phyloP scores from a whole-genome alignment of 23 red algal genomes.

The Pyropia yezoensis region DNA sequence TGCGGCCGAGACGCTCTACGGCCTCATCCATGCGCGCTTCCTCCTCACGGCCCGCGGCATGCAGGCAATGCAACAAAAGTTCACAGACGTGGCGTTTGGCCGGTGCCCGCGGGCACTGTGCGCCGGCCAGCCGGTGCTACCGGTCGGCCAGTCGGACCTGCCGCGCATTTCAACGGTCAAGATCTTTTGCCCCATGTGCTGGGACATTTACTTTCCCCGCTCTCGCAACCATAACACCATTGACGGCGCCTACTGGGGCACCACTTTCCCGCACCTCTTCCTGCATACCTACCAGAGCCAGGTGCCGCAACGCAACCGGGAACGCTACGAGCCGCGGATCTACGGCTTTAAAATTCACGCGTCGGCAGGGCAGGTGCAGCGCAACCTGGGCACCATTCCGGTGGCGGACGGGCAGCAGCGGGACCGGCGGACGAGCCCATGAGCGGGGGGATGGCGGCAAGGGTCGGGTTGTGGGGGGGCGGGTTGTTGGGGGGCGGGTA shows the following conservation, averaged over 20 bases:
- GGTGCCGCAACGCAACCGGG: constrained; percentile 69
- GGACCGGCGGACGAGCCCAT: too few relatives aligned
- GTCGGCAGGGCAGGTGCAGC: constrained; percentile 53
- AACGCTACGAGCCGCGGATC: constrained; percentile 81
- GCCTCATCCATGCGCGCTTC: constrained; percentile 93
- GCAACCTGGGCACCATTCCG: constrained; percentile 19
- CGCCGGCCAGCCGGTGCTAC: constrained; percentile 82
- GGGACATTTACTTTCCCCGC: constrained; percentile 89
- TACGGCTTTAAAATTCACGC: constrained; percentile 83
- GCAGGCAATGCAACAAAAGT: constrained; percentile 93
- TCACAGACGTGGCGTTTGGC: constrained; percentile 77
- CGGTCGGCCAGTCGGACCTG: constrained; percentile 86
- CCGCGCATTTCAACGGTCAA: constrained; percentile 81
- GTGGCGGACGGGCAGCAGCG: too few relatives aligned
- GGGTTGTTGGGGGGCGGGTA: too few relatives aligned
- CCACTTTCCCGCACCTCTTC: constrained; percentile 97
- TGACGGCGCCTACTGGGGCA: constrained; percentile 98
- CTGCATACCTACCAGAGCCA: constrained; percentile 78
- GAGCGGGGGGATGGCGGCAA: too few relatives aligned
- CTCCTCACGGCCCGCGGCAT: constrained; percentile 90
- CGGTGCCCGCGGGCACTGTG: constrained; percentile 93
- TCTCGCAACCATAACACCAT: constrained; percentile 59
- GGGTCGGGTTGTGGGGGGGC: too few relatives aligned
- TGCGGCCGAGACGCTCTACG: constrained; percentile 86
- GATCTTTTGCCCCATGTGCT: constrained; percentile 91